phyloP scores from a whole-genome alignment of 2,329 filamentous ascomycete genomes.

The Coniochaeta sp. region DNA sequence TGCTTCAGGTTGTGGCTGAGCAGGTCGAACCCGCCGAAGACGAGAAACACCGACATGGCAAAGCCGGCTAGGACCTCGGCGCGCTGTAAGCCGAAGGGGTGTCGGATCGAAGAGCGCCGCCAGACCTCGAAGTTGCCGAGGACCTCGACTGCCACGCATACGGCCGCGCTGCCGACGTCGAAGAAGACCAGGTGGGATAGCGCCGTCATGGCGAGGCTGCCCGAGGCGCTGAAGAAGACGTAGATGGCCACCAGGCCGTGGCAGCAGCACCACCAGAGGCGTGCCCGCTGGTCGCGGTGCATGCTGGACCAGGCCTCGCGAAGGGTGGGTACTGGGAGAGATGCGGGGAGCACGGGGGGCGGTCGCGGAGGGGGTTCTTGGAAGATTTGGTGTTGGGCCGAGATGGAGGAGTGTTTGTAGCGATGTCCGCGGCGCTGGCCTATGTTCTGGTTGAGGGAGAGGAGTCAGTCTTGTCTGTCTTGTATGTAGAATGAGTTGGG shows the following conservation, averaged over 20 bases:
- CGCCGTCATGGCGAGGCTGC: slow-evolving; percentile 84
- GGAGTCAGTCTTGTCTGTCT: slow-evolving; percentile 2
- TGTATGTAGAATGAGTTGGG: slow-evolving; percentile 1
- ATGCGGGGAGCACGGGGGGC: slow-evolving; percentile 82
- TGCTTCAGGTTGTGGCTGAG: slow-evolving; percentile 93
- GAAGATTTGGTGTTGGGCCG: slow-evolving; percentile 84
- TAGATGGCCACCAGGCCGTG: slow-evolving; percentile 78
- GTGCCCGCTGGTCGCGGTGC: slow-evolving; percentile 76
- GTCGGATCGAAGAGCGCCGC: slow-evolving; percentile 84
- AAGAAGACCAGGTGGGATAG: slow-evolving; percentile 92
- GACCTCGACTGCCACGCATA: slow-evolving; percentile 89
- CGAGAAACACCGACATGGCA: slow-evolving; percentile 87
- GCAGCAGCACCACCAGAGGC: slow-evolving; percentile 83
- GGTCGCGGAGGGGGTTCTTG: slow-evolving; percentile 82
- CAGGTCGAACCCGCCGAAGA: slow-evolving; percentile 96
- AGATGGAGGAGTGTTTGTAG: slow-evolving; percentile 96
- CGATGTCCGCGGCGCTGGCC: slow-evolving; percentile 91
- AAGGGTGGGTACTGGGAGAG: slow-evolving; percentile 83
- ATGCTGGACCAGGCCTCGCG: slow-evolving; percentile 85
- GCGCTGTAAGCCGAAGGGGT: slow-evolving; percentile 88
- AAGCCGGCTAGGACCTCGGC: slow-evolving; percentile 93
- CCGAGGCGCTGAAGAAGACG: slow-evolving; percentile 78
- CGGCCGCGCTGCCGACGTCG: slow-evolving; percentile 83
- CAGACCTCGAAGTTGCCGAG: slow-evolving; percentile 97
- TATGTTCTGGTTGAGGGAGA: slow-evolving; percentile 56